Conservation (phyloP, 768 basidiomycete species). For the Pisolithus marmoratus region DNA sequence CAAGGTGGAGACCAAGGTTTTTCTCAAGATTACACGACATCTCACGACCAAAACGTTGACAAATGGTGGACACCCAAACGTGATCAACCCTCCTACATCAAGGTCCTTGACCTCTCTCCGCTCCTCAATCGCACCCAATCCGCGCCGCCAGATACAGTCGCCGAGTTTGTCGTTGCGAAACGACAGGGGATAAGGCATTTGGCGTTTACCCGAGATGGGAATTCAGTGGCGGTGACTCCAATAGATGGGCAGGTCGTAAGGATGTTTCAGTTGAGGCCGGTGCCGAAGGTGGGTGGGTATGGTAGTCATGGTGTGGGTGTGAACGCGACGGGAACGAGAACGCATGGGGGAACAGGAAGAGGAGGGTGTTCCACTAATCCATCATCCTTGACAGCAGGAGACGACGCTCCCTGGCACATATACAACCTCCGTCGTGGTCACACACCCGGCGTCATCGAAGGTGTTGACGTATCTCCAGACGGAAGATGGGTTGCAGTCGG, state of each 20-base stretch:
- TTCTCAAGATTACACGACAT: not conserved
- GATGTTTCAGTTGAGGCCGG: slow-evolving; percentile 40
- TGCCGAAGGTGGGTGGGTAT: slow-evolving; percentile 12
- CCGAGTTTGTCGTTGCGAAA: slow-evolving; percentile 45
- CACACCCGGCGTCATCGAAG: slow-evolving; percentile 60
- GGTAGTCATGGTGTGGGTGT: slow-evolving; percentile 2
- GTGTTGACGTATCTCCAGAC: slow-evolving; percentile 38
- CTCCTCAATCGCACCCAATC: slow-evolving; percentile 20
- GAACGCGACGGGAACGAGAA: not conserved
- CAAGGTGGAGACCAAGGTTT: slow-evolving; percentile 7
- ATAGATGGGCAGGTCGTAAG: slow-evolving; percentile 51
- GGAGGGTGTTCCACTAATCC: not conserved
- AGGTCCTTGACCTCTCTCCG: slow-evolving; percentile 49
- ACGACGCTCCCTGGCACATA: slow-evolving; percentile 42
- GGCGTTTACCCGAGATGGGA: slow-evolving; percentile 50
- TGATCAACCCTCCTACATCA: slow-evolving; percentile 41
- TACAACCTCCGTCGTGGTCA: slow-evolving; percentile 70
- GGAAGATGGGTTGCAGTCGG: slow-evolving; percentile 66
- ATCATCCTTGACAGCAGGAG: slow-evolving; percentile 1
- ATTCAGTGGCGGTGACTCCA: slow-evolving; percentile 41
- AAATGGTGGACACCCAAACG: slow-evolving; percentile 3
- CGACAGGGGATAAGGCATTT: slow-evolving; percentile 44
- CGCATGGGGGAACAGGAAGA: too few species aligned
- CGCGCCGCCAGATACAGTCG: slow-evolving; percentile 28
- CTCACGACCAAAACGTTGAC: slow-evolving; percentile 8